Percentiles rank a stretch among this genome's conserved stretches.
Evolutionary conservation across 352 stramenopile genomes (phyloP).

Genomic region (Halophytophthora polymorphica): DNA sequence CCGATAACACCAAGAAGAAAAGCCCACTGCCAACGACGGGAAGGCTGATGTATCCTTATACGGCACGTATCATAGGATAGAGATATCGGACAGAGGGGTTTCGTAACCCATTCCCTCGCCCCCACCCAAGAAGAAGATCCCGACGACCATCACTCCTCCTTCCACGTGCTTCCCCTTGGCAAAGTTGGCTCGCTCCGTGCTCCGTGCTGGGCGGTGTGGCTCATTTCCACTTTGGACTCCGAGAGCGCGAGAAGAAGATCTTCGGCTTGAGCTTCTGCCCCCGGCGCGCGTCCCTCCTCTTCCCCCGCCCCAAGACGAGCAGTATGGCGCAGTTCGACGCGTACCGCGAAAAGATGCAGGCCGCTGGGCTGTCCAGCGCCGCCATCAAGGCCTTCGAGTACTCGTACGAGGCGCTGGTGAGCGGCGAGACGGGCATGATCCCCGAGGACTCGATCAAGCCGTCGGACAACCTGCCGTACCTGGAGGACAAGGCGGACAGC

Average conservation of each 20-base stretch:
- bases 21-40: too few species aligned
- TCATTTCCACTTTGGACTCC: conserved; percentile 33
- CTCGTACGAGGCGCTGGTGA: conserved; percentile 94
- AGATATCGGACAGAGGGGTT: too few species aligned
- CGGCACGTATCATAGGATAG: too few species aligned
- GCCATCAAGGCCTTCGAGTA: conserved; percentile 98
- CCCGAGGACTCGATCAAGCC: conserved; percentile 92
- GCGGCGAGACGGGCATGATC: conserved; percentile 96
- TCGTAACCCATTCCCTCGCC: too few species aligned
- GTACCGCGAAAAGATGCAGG: conserved; percentile 96
- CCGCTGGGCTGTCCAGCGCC: conserved; percentile 91
- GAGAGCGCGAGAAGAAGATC: conserved; percentile 40
- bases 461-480: conserved; percentile 72
- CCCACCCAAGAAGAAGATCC: background rate
- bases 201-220: background rate
- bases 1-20: too few species aligned
- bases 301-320: conserved; percentile 3
- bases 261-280: conserved; percentile 28
- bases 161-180: conserved; percentile 3
- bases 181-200: background rate
- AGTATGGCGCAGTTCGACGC: conserved; percentile 64
- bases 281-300: conserved; percentile 1
- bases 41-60: too few species aligned
- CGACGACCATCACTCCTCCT: background rate
- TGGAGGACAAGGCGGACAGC: conserved; percentile 71